Base-by-base conservation (phyloP, 2,329 filamentous ascomycete genomes). In the Botrytis galanthina region DNA sequence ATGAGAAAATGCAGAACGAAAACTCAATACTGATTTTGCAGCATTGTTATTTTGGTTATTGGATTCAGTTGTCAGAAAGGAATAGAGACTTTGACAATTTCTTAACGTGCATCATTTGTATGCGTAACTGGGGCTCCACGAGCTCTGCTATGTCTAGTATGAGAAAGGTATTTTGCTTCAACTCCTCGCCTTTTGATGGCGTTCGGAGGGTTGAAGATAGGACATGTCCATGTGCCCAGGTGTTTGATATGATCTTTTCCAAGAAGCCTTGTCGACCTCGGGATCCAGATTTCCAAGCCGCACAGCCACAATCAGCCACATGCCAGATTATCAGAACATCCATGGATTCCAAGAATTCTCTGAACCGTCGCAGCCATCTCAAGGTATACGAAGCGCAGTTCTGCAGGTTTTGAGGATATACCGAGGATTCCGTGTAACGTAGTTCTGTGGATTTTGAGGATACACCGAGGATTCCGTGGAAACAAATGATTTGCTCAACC, bases 51-150 rank as follows among this genome's bases (percentile, higher is more conserved):
- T 22, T 22, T 22, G 44, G 18, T 48, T 46, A 74, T 84, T 81
- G 22, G 91, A 91, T 80, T 95, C 92, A 76, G 89, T 87, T 75
- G 92, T 93, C 57, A 92, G 90, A 74, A 92, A 57, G 92, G 90
- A 74, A 92, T 85, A 73, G 91, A 92, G 76, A 88, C 84, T 78
- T 83, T 85, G 76, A 84, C 83, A 78, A 80, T 84, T 76, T 88
- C 88, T 84, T 88, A 89, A 78, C 87, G 88, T 75, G 88, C 83
- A 77, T 90, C 90, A 81, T 92, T 92, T 76, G 89, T 88, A 73
- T 87, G 82, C 75, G 86, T 83, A 76, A 86, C 84, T 78, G 90
- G 86, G 79, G 90, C 90, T 80, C 91, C 90, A 77, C 84, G 84
- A 79, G 91, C 90, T 78, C 89, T 85, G 75, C 87, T 85, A 79